phyloP scores from a whole-genome alignment of 1,284 basidiomycete species.

The Moesziomyces globuligerus region DNA sequence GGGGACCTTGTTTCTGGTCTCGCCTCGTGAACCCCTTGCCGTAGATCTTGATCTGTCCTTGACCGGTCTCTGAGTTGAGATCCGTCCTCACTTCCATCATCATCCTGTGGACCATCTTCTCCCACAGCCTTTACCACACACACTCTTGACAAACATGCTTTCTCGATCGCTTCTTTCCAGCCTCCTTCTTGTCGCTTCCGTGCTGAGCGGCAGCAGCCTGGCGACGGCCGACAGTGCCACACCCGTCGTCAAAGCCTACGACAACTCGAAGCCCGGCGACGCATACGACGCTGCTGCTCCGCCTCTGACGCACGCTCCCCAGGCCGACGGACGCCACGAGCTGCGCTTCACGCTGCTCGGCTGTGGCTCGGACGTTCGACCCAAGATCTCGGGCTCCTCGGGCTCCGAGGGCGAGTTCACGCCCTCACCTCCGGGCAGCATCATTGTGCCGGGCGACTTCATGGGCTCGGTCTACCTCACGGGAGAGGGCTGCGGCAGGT shows the following conservation, averaged over 20 bases:
- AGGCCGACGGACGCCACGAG: constrained; percentile 33
- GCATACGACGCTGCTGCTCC: constrained; percentile 16
- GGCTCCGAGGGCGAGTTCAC: constrained; percentile 15
- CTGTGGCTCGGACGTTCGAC: constrained; percentile 16
- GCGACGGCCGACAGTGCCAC: constrained; percentile 4
- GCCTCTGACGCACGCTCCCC: constrained; percentile 10
- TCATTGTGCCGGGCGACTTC: constrained; percentile 38
- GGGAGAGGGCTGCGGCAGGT: constrained; percentile 30
- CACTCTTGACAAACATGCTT: constrained; percentile 7
- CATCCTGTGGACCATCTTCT: not conserved
- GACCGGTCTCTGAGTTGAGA: too few species aligned
- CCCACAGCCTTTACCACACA: not conserved
- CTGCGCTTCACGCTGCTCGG: constrained; percentile 28
- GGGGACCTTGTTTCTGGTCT: too few species aligned
- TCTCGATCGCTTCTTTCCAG: constrained; percentile 10
- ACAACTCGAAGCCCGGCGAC: not conserved
- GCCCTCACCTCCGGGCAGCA: constrained; percentile 13
- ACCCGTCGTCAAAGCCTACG: not conserved
- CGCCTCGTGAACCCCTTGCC: too few species aligned
- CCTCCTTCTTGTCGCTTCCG: constrained; percentile 10
- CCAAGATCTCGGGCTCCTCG: constrained; percentile 39
- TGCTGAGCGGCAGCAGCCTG: not conserved
- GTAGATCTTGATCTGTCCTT: too few species aligned
- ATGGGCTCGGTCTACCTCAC: constrained; percentile 38
- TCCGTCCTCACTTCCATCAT: not conserved